Conservation (phyloP, 164 flowering plant genomes). For the Umbellularia californica region DNA sequence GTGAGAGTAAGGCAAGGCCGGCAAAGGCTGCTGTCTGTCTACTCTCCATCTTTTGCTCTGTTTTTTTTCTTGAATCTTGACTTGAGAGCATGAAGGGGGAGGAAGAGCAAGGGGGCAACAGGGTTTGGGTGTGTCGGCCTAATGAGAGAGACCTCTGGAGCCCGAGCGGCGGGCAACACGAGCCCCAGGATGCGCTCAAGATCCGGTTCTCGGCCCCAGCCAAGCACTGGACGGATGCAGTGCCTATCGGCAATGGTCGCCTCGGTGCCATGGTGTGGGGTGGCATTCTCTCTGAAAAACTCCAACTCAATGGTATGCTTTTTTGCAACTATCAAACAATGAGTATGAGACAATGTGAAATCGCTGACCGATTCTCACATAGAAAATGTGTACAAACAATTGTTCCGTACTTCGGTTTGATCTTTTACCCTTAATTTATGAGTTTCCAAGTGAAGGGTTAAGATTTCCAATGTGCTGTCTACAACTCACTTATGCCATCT, state of each 20-base stretch:
- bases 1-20: too few relatives aligned
- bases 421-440: background rate
- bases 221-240: slow-evolving; percentile 87
- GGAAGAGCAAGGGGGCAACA: slow-evolving; percentile 37
- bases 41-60: too few relatives aligned
- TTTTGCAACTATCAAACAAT: background rate
- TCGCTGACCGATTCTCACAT: too few relatives aligned
- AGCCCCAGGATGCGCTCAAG: slow-evolving; percentile 39
- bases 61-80: too few relatives aligned
- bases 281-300: slow-evolving; percentile 56
- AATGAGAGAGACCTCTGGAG: slow-evolving; percentile 48
- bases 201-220: slow-evolving; percentile 59
- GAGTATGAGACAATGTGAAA: too few relatives aligned
- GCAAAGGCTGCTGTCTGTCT: too few relatives aligned
- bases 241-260: slow-evolving; percentile 91
- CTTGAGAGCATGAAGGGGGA: background rate
- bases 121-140: slow-evolving; percentile 49
- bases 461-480: background rate
- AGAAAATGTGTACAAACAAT: background rate
- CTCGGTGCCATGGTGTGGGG: slow-evolving; percentile 99
- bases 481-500: background rate
- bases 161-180: slow-evolving; percentile 26
- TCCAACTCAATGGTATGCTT: slow-evolving; percentile 79
- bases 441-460: background rate
- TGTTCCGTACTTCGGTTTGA: background rate